Evolutionary conservation across 2,329 filamentous ascomycete genomes (phyloP), one percentile per base, ranked within the genome.

Genomic region (Eutypa lata): DNA sequence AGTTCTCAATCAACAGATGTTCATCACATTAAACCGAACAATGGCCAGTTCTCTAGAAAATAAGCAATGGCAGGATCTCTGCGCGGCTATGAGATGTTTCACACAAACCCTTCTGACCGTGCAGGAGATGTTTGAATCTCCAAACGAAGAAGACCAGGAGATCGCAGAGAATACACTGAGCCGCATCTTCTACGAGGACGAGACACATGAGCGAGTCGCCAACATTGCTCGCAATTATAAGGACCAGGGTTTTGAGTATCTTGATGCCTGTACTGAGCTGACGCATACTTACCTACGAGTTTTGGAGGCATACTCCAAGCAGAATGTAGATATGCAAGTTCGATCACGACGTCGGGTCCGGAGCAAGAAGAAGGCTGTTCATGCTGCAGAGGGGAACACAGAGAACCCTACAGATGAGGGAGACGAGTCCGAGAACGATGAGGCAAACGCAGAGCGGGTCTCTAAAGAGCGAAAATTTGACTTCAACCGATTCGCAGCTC

Each of bases 141-240:
- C 83, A 1, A 81, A 90, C 28, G 92, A 97, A 57, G 92, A 97
- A n/a, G 90, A 99, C 60, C 89, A 96, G 66, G 94, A 97, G 62
- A 97, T 99, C 68, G 93, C 94, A 0, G 93, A 99, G 68, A 99
- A 99, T 62, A 97, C 96, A 13, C 84, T 96, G 49, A 95, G 89
- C 63, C 90, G 93, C 56, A 90, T 99, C n/a, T 99, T 99, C 69
- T 99, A 99, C 72, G 94, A 99, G 71, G 91, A 97, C 66, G 84
- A 90, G 0, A 97, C 92, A 0, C 92, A 99, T 65, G 93, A 99
- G 56, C 81, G 89, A 22, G 83, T 99, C 49, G 82, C 93, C 28
- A 83, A 86, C 54, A 89, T 97, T 50, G 79, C 93, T 1, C 81
- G 88, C 57, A 87, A 82, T n/a, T 97, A 95, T 74, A 96, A 95